Percentiles rank a stretch among this genome's conserved stretches.
Evolutionary conservation across 1,284 basidiomycete species (phyloP).

Genomic region (Puccinia hordei): DNA sequence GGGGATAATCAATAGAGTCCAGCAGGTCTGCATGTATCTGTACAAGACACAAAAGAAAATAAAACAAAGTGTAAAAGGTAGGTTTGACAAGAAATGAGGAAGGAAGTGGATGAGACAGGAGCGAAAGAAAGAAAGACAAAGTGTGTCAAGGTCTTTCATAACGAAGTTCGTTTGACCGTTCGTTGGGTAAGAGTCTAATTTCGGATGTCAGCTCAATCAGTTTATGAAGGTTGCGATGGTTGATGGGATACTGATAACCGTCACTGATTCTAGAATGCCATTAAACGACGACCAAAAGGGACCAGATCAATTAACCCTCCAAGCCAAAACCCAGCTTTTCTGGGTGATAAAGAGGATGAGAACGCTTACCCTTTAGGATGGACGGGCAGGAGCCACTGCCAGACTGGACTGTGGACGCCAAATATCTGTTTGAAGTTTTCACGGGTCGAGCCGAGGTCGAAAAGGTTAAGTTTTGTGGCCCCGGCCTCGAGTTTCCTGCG

Average conservation of each 20-base stretch:
- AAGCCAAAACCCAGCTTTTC: background rate
- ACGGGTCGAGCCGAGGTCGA: constrained; percentile 30
- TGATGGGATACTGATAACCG: constrained; percentile 39
- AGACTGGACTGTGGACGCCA: constrained; percentile 10
- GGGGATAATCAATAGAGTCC: no score
- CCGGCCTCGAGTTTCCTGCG: constrained; percentile 40
- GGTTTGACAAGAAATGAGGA: no score
- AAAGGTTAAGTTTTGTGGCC: constrained; percentile 37
- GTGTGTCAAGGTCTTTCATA: constrained; percentile 39
- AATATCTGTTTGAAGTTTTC: constrained; percentile 37
- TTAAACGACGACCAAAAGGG: background rate
- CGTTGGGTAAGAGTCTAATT: constrained; percentile 41
- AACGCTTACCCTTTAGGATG: constrained; percentile 37
- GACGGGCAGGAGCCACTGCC: constrained; percentile 45
- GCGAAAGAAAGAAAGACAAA: no score
- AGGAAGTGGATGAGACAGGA: no score
- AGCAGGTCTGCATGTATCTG: no score
- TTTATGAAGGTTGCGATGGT: constrained; percentile 19
- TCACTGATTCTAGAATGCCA: constrained; percentile 34
- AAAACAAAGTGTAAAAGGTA: no score
- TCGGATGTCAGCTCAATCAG: constrained; percentile 36
- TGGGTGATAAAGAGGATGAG: background rate
- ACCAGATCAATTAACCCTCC: background rate
- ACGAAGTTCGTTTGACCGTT: constrained; percentile 42
- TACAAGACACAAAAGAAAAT: no score